Evolutionary conservation across 2,329 filamentous ascomycete species (phyloP), one percentile per base, ranked within the genome.

Genomic region (Neoascochyta sp.): DNA sequence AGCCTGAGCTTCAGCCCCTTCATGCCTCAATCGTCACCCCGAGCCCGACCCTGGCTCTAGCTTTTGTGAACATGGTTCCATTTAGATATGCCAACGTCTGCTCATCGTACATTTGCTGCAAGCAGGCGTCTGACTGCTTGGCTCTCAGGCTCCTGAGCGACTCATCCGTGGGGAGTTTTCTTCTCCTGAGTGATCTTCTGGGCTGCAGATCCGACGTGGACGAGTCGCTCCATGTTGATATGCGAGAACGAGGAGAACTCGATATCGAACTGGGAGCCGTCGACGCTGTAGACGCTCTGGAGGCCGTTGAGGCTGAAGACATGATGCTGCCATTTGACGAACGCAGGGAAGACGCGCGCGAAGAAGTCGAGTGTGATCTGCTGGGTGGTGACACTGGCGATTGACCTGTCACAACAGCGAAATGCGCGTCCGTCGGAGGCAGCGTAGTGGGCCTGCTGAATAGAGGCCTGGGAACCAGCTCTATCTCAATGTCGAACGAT

Each of bases 121-220:
- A 33, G 31, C 54, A 57, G 7, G 52, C 51, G 9, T 63, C 61
- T 3, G 52, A 58, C 18, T 60, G 54, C 31, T 56, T 60, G 5
- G 47, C 54, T 30, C 61, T 34, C 12, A 64, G 28, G 16, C 47
- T 47, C 16, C 61, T 52, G 24, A 64, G 29, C 0, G 46, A 57
- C 17, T 57, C 53, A 18, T 38, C 29, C 5, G 30, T 38, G 4
- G 35, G 35, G 7, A 29, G 33, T 5, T 33, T 27, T 27, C 19
- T 38, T 20, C 35, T 39, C 24, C 47, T 38, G 24, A 52, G 21
- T 15, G 41, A 28, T 24, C 30, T 43, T 21, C 25, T 36, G 12
- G 34, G 33, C 6, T 25, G 33, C 20, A 29, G 39, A 16, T 41
- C 38, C 21, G 44, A 44, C 9, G 38, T 28, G 7, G 28, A 23